phyloP scores from a whole-genome alignment of 371 early-diverging fungal genomes.

The Mucor lusitanicus region DNA sequence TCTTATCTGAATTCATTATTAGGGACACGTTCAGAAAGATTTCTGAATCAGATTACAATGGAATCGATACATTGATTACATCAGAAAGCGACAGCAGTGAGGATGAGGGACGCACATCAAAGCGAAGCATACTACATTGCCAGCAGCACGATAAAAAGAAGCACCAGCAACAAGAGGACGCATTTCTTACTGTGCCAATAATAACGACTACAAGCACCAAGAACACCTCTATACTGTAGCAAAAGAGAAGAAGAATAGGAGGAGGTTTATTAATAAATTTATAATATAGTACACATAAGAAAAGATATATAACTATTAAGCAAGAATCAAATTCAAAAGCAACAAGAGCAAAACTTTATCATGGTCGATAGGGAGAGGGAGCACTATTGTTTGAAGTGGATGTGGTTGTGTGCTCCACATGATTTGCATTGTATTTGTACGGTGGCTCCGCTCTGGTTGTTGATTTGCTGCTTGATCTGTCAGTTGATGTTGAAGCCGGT shows the following conservation, averaged over 20 bases:
- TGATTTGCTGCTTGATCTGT: background rate
- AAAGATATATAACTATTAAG: background rate
- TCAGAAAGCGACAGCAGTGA: background rate
- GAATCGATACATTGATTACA: background rate
- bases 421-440: background rate
- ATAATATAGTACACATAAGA: background rate
- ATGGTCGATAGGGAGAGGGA: background rate
- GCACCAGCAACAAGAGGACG: background rate
- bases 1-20: background rate
- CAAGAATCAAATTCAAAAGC: background rate
- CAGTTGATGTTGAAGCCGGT: background rate
- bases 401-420: slow-evolving; percentile 2
- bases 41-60: background rate
- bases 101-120: background rate
- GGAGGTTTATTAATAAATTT: background rate
- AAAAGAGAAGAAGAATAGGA: background rate
- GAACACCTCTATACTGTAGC: background rate
- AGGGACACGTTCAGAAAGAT: slow-evolving; percentile 19
- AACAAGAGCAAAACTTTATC: background rate
- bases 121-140: background rate
- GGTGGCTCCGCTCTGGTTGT: background rate
- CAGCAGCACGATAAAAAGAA: background rate
- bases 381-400: background rate
- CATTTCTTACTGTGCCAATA: background rate
- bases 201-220: background rate